These are phyloP conservation scores for Paraphaeosphaeria minitans DNA, from an alignment of 2,329 filamentous ascomycete species.

Conservation along the genomic window DNA sequence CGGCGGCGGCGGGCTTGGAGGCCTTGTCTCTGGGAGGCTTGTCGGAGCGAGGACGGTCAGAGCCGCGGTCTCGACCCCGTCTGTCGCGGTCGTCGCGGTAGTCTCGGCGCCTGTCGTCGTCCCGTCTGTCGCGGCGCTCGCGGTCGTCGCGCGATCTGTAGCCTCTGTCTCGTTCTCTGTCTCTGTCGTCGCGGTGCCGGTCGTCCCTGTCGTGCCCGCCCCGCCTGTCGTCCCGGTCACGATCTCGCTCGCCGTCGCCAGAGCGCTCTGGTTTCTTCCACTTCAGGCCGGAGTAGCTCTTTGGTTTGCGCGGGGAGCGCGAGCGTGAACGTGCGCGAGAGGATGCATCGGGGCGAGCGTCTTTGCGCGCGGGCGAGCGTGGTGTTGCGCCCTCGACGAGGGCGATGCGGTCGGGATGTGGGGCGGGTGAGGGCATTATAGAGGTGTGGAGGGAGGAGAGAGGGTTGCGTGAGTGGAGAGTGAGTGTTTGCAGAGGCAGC, in stretches of 20 bases:
- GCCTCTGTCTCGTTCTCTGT: constrained; percentile 37
- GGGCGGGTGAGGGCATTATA: constrained; percentile 24
- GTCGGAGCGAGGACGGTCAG: constrained; percentile 32
- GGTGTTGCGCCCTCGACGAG: constrained; percentile 24
- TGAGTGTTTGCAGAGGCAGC: background rate
- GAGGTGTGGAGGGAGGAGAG: background rate
- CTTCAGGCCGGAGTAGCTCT: constrained; percentile 59
- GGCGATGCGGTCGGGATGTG: constrained; percentile 5
- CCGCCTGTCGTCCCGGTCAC: constrained; percentile 44
- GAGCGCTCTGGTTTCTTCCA: constrained; percentile 56
- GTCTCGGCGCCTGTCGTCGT: constrained; percentile 16
- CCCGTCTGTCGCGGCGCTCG: constrained; percentile 16
- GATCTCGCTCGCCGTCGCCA: constrained; percentile 38
- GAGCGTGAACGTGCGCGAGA: constrained; percentile 36
- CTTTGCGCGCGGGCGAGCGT: constrained; percentile 3
- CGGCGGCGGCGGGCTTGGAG: constrained; percentile 32
- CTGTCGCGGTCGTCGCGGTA: constrained; percentile 7
- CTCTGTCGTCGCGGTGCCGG: constrained; percentile 15
- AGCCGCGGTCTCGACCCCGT: constrained; percentile 4
- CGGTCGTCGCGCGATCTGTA: constrained; percentile 45
- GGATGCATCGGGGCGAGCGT: constrained; percentile 1
- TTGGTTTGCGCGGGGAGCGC: constrained; percentile 30
- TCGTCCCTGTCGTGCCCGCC: constrained; percentile 20
- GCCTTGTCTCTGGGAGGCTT: constrained; percentile 37
- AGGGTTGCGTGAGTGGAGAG: background rate